Percentiles rank a stretch among this genome's conserved stretches.
Evolutionary conservation across 2,329 filamentous ascomycete genomes (phyloP).

Genomic region (Paecilomyces sp.): DNA sequence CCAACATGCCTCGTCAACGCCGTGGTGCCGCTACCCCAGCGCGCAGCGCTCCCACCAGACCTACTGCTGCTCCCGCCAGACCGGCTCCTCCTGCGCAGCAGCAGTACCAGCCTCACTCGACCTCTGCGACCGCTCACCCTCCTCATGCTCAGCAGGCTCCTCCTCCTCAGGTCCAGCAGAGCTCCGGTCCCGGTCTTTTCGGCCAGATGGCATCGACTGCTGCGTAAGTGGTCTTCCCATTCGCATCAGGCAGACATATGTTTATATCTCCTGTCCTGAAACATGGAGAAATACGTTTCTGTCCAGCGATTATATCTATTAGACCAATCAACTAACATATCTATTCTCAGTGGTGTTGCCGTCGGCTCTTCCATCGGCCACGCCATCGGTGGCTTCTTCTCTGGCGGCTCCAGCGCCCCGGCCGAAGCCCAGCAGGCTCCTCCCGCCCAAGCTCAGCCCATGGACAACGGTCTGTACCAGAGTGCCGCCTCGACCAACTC

Average conservation of each 20-base stretch:
- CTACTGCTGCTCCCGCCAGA: constrained; percentile 54
- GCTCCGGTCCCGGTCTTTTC: constrained; percentile 74
- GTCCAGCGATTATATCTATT: not conserved
- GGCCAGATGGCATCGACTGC: constrained; percentile 97
- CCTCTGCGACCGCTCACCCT: constrained; percentile 44
- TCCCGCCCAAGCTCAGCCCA: constrained; percentile 48
- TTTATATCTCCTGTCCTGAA: not conserved
- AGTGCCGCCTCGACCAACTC: constrained; percentile 43
- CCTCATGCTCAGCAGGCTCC: constrained; percentile 45
- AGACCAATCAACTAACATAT: not conserved
- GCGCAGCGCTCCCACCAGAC: constrained; percentile 57
- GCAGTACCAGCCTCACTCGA: constrained; percentile 63
- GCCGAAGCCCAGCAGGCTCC: constrained; percentile 46
- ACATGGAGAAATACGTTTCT: not conserved
- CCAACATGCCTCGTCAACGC: constrained; percentile 70
- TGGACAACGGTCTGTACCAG: constrained; percentile 41
- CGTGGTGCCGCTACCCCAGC: constrained; percentile 51
- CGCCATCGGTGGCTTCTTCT: constrained; percentile 83
- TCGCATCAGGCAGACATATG: not conserved
- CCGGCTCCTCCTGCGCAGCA: constrained; percentile 47
- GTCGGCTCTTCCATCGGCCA: constrained; percentile 94
- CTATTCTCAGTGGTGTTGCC: constrained; percentile 72
- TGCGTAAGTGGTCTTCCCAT: constrained; percentile 62
- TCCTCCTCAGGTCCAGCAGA: constrained; percentile 38
- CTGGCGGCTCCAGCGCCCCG: constrained; percentile 57